Evolutionary conservation across 106 monocot genomes (phyloP), one percentile per base, ranked within the genome.

Genomic region (Phalaenopsis equestris): DNA sequence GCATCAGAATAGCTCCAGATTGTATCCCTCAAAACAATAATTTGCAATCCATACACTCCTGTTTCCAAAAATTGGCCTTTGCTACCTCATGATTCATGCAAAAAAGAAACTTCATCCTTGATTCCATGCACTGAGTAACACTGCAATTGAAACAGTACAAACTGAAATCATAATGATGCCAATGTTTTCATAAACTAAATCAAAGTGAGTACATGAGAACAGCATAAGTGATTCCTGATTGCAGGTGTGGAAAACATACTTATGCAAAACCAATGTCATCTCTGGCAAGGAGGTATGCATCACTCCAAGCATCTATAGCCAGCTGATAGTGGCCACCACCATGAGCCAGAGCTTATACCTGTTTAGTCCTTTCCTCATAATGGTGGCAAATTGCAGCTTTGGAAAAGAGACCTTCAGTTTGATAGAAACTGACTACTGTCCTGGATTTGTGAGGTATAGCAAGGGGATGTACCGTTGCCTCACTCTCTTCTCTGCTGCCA

Each of bases 171-270:
- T 30, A 30, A 30, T 30, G 0, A 30, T 30, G 30, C 30, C 30
- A 30, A 30, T 30, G 30, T 30, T 30, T 30, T 30, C 30, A 30
- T 30, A 30, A 30, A 30, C 30, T 30, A 30, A 30, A 30, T 30
- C 30, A 30, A 30, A 30, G 30, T 30, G 30, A 30, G 30, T 30
- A 30, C 30, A 30, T 30, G 30, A 30, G 30, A 30, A 30, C 30
- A 30, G 30, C 30, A 30, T 30, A 30, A 30, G 30, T 30, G 0
- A 37, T 9, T 47, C 65, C 37, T 30, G 2, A 41, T 17, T 87
- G 73, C 78, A 93, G 96, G 96, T 87, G 41, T 98, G 97, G 97
- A 56, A 84, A 73, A 56, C 61, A 6, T 91, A 85, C 67, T 74
- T 88, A 79, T 98, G 97, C 73, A 72, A 83, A 2, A 58, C 83